Percentiles rank a stretch among this genome's conserved stretches.
Conservation (phyloP, 2,329 filamentous ascomycete genomes). For the Juglanconis oblonga region DNA sequence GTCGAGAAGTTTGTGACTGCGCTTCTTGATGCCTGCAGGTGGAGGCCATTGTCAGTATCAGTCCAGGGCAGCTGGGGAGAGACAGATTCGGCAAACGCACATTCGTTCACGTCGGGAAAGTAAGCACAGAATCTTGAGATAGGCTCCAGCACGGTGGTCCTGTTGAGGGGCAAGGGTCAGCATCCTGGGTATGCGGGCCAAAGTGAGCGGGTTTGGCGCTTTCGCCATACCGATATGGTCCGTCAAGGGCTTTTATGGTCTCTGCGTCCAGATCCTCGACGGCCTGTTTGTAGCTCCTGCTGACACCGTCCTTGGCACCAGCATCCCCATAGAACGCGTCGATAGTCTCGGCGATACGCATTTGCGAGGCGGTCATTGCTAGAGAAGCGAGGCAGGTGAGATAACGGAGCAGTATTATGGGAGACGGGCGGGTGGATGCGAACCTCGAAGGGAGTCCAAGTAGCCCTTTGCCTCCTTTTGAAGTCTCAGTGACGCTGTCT, state of each 20-base stretch:
- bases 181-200: neutral
- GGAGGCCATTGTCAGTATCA: conserved; percentile 19
- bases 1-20: conserved; percentile 96
- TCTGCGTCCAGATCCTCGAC: conserved; percentile 97
- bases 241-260: conserved; percentile 96
- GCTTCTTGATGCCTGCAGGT: conserved; percentile 84
- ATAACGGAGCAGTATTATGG: neutral
- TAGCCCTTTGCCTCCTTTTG: conserved; percentile 99
- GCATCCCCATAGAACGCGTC: conserved; percentile 98
- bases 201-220: neutral
- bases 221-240: conserved; percentile 71
- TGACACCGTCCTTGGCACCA: conserved; percentile 91
- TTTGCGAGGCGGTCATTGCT: conserved; percentile 99
- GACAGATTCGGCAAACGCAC: conserved; percentile 43
- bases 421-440: conserved; percentile 15
- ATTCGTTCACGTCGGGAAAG: conserved; percentile 98
- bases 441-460: conserved; percentile 88
- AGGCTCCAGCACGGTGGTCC: conserved; percentile 89
- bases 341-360: conserved; percentile 98
- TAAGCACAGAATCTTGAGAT: conserved; percentile 96
- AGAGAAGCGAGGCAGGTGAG: neutral
- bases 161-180: conserved; percentile 30
- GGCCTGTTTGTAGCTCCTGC: conserved; percentile 95
- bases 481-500: conserved; percentile 83
- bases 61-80: conserved; percentile 26